phyloP scores from a whole-genome alignment of 352 stramenopile genomes.

The Phytophthora kernoviae region DNA sequence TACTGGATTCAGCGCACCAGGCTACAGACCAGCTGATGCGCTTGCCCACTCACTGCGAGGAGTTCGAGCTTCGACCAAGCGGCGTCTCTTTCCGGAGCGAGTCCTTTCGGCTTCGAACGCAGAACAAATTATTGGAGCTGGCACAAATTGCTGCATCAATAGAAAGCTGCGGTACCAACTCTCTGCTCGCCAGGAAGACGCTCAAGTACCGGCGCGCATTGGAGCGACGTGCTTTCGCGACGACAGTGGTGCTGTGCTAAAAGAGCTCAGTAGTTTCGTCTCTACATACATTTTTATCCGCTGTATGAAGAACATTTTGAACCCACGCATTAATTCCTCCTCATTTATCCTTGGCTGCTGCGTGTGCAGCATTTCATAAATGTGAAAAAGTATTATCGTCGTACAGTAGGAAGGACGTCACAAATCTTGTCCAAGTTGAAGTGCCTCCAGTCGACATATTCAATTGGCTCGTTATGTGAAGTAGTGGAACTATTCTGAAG shows the following conservation, averaged over 20 bases:
- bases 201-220: slow-evolving; percentile 55
- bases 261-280: too few species aligned
- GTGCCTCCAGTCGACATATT: slow-evolving; percentile 1
- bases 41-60: neutral
- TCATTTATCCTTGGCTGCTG: neutral
- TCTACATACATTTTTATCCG: too few species aligned
- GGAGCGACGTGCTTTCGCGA: slow-evolving; percentile 15
- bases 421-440: slow-evolving; percentile 3
- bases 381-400: too few species aligned
- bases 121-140: slow-evolving; percentile 36
- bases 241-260: slow-evolving; percentile 6
- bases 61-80: slow-evolving; percentile 1
- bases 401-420: too few species aligned
- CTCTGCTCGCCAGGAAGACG: slow-evolving; percentile 48
- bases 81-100: slow-evolving; percentile 46
- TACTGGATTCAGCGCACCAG: neutral
- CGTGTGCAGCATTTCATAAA: too few species aligned
- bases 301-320: neutral
- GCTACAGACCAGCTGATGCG: neutral
- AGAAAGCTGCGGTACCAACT: slow-evolving; percentile 28
- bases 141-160: slow-evolving; percentile 18
- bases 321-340: slow-evolving; percentile 3
- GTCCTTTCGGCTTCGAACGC: slow-evolving; percentile 33
- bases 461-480: too few species aligned
- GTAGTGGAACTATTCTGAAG: too few species aligned